Conservation (phyloP, 768 basidiomycete genomes). For the Lentinula raphanica region DNA sequence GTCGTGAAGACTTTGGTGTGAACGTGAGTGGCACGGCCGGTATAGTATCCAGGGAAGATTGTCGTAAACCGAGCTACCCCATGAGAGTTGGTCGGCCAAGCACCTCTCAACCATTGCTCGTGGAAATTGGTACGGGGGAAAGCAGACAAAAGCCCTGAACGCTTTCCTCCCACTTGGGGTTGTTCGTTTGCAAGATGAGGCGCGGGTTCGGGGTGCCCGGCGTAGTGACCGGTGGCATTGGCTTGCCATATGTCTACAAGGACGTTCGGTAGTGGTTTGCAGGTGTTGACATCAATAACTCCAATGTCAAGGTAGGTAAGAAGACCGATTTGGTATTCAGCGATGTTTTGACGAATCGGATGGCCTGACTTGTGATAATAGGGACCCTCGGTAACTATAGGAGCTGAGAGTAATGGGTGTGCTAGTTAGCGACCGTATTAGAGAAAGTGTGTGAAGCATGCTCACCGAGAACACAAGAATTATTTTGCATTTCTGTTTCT, state of each 20-base stretch:
- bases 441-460: neutral
- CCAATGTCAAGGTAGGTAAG: slow-evolving; percentile 45
- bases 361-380: slow-evolving; percentile 48
- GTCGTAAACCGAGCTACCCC: slow-evolving; percentile 51
- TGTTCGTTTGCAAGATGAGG: slow-evolving; percentile 38
- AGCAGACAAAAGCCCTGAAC: slow-evolving; percentile 35
- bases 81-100: slow-evolving; percentile 48
- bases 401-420: slow-evolving; percentile 21
- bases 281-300: slow-evolving; percentile 54
- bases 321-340: slow-evolving; percentile 46
- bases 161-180: slow-evolving; percentile 42
- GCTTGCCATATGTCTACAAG: slow-evolving; percentile 59
- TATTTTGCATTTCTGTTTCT: slow-evolving; percentile 46
- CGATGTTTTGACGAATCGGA: slow-evolving; percentile 49
- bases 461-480: slow-evolving; percentile 43
- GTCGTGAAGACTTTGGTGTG: slow-evolving; percentile 51
- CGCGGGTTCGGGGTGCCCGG: slow-evolving; percentile 46
- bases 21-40: slow-evolving; percentile 50
- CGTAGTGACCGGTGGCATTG: slow-evolving; percentile 50
- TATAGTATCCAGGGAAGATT: slow-evolving; percentile 55
- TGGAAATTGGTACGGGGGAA: slow-evolving; percentile 38
- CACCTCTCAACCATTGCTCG: slow-evolving; percentile 48
- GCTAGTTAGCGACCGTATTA: too few relatives aligned
- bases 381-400: slow-evolving; percentile 50
- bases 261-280: slow-evolving; percentile 48